phyloP scores from a whole-genome alignment of 1,284 basidiomycete species.

The Sporisorium iseilematis-ciliati region DNA sequence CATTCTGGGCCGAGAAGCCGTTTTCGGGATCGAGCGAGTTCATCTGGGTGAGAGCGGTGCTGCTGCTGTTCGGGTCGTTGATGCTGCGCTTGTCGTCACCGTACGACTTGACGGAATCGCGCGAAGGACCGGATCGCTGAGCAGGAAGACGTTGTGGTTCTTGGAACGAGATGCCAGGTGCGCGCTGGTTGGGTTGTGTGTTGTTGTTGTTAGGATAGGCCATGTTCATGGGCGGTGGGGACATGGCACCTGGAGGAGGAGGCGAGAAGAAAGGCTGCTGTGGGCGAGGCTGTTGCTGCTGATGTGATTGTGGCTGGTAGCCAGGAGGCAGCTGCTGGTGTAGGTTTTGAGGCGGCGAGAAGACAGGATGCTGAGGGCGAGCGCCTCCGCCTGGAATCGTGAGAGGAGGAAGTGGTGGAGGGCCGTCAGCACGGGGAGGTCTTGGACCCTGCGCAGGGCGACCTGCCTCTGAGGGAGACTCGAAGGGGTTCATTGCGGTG shows the following conservation, averaged over 20 bases:
- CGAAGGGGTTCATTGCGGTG: constrained; percentile 49
- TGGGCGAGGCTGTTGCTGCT: constrained; percentile 5
- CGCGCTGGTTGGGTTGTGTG: constrained; percentile 19
- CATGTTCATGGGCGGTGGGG: constrained; percentile 18
- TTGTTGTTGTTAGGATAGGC: constrained; percentile 31
- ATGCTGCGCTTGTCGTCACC: constrained; percentile 52
- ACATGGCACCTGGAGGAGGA: constrained; percentile 14
- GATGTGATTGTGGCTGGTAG: constrained; percentile 34
- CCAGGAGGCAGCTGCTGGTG: constrained; percentile 45
- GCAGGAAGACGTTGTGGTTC: constrained; percentile 44
- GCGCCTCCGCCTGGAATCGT: constrained; percentile 27
- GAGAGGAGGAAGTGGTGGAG: constrained; percentile 46
- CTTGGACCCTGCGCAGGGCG: constrained; percentile 21
- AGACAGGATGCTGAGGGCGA: constrained; percentile 21
- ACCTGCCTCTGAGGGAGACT: constrained; percentile 24
- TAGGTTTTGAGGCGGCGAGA: constrained; percentile 24
- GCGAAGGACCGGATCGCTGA: constrained; percentile 49
- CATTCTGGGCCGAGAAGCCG: constrained; percentile 56
- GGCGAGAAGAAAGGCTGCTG: constrained; percentile 38
- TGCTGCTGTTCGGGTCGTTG: constrained; percentile 49
- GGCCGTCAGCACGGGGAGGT: constrained; percentile 25
- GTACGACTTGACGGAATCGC: constrained; percentile 56
- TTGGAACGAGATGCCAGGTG: constrained; percentile 59
- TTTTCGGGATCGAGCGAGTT: constrained; percentile 60
- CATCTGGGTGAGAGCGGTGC: constrained; percentile 38